Base-by-base conservation (phyloP, 1,139 yeast genomes). In the Geotrichum klebahnii region DNA sequence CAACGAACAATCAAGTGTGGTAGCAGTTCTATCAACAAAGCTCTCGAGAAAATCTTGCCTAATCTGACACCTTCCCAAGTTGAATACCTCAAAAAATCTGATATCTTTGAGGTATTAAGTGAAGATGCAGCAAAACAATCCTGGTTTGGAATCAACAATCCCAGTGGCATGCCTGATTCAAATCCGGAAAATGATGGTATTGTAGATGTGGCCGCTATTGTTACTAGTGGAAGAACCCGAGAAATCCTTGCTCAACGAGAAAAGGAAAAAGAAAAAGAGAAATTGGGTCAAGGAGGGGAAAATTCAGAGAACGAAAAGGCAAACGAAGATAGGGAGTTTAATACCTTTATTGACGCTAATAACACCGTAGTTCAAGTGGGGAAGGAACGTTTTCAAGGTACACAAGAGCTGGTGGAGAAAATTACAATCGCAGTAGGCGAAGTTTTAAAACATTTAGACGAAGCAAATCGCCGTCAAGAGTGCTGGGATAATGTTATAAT, bases 151-250 rank as follows among this genome's bases (percentile, higher is more conserved):
- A 63, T 73, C 53, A 76, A 75, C 32, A 82, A 74, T 51, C 65
- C 70, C 24, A 34, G 24, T 16, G 69, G 67, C 47, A 71, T 67
- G 8, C 61, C 77, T 49, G 70, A 71, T 35, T 65, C 63, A 3
- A 54, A 62, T 24, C 74, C 70, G 4, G 80, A 77, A 10, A 84
- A 80, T 36, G 94, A 84, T 32, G 92, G 87, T 42, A 79, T 81
- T 2, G 76, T 88, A 46, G 97, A 92, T 66, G 90, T 92, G 44
- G 97, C 97, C 1, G 88, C 88, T 37, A 81, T 89, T 59, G 95
- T 92, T 6, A 80, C 95, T 0, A 82, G 87, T 54, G 87, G 81
- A 9, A 76, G 82, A 57, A 79, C 87, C 1, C 74, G 84, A 52
- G 88, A 82, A 61, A 72, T 82, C 33, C 67, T 84, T 48, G 84